Percentiles rank a stretch among this genome's conserved stretches.
These are phyloP conservation scores for Glycine latifolia DNA, from an alignment of 306 rosid genomes.

Conservation along the genomic window DNA sequence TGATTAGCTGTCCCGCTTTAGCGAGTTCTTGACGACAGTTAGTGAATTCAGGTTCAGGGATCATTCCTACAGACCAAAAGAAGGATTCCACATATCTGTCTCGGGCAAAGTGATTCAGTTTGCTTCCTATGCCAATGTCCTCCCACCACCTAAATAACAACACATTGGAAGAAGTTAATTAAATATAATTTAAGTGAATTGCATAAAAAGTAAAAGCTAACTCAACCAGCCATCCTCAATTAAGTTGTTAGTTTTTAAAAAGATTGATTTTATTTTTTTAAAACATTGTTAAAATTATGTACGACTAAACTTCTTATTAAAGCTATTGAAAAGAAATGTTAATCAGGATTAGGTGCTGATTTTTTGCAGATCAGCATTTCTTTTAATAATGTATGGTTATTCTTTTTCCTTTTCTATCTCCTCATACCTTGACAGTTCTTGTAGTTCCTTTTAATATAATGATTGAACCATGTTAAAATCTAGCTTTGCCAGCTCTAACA, in stretches of 20 bases:
- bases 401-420: background rate
- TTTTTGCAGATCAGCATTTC: no score
- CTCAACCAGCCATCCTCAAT: no score
- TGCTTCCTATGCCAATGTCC: slow-evolving; percentile 42
- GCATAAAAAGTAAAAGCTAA: no score
- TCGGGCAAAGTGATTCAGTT: slow-evolving; percentile 45
- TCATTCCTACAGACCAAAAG: slow-evolving; percentile 50
- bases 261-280: no score
- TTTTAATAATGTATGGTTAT: no score
- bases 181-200: no score
- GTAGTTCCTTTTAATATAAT: slow-evolving; percentile 42
- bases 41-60: slow-evolving; percentile 39
- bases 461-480: slow-evolving; percentile 58
- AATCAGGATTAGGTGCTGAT: no score
- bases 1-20: slow-evolving; percentile 34
- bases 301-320: no score
- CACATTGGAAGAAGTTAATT: no score
- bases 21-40: slow-evolving; percentile 42
- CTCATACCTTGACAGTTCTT: slow-evolving; percentile 45
- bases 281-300: no score
- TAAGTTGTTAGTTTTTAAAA: no score
- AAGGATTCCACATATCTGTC: slow-evolving; percentile 52
- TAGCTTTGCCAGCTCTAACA: slow-evolving; percentile 52
- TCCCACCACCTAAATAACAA: slow-evolving; percentile 50
- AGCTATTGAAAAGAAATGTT: no score